phyloP scores from a whole-genome alignment of 2,329 filamentous ascomycete species.

The Fonsecaea nubica region DNA sequence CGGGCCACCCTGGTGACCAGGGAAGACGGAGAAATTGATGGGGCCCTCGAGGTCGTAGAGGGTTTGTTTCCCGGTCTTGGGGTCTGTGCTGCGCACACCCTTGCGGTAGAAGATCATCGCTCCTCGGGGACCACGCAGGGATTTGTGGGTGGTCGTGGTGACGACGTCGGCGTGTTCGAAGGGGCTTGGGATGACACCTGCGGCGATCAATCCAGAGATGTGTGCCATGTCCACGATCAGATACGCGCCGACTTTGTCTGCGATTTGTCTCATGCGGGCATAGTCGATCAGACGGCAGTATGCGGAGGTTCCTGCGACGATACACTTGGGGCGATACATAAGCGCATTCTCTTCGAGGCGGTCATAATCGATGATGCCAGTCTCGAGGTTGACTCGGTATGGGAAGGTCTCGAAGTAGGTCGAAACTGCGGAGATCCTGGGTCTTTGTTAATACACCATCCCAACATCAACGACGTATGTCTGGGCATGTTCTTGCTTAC shows the following conservation, averaged over 20 bases:
- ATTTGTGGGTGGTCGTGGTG: constrained; percentile 99
- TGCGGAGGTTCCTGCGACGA: constrained; percentile 94
- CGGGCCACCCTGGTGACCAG: constrained; percentile 95
- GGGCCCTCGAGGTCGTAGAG: constrained; percentile 92
- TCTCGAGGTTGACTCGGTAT: constrained; percentile 77
- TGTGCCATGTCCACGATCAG: constrained; percentile 98
- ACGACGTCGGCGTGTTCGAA: constrained; percentile 94
- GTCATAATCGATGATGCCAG: constrained; percentile 97
- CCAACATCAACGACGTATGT: constrained; percentile 1
- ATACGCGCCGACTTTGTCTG: constrained; percentile 91
- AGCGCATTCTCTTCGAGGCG: constrained; percentile 85
- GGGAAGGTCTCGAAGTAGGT: constrained; percentile 99
- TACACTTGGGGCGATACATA: constrained; percentile 93
- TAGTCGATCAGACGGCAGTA: constrained; percentile 99
- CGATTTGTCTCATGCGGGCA: constrained; percentile 92
- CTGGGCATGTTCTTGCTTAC: constrained; percentile 41
- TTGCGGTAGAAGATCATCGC: constrained; percentile 99
- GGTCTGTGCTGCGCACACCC: constrained; percentile 85
- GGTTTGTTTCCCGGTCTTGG: constrained; percentile 88
- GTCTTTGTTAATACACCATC: neutral
- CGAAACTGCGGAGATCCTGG: constrained; percentile 85
- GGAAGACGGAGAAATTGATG: constrained; percentile 99
- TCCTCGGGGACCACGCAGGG: constrained; percentile 92
- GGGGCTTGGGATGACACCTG: constrained; percentile 89
- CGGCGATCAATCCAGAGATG: constrained; percentile 94